phyloP scores from a whole-genome alignment of 306 rosid genomes.

The Cicer judaicum region DNA sequence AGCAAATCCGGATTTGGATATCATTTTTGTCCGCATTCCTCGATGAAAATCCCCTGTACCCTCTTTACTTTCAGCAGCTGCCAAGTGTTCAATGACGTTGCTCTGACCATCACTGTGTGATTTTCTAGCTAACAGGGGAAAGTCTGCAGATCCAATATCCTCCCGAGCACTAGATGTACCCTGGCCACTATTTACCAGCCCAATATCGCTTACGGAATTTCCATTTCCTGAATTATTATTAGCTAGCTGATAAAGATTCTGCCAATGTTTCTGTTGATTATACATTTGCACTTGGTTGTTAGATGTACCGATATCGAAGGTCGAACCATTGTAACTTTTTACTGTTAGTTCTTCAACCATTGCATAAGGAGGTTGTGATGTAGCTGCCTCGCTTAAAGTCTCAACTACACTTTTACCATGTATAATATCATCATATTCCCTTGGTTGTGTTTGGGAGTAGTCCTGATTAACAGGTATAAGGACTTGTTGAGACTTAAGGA shows the following conservation, averaged over 20 bases:
- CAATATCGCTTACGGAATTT: constrained; percentile 51
- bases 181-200: constrained; percentile 57
- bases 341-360: constrained; percentile 71
- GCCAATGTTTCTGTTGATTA: constrained; percentile 64
- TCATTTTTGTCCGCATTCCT: constrained; percentile 75
- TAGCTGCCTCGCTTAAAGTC: constrained; percentile 40
- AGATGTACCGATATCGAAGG: constrained; percentile 71
- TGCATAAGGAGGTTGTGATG: constrained; percentile 52
- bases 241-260: constrained; percentile 67
- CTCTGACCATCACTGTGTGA: constrained; percentile 54
- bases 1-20: constrained; percentile 88
- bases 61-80: constrained; percentile 56
- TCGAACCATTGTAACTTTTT: constrained; percentile 59
- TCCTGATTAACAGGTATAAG: constrained; percentile 37
- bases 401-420: constrained; percentile 53
- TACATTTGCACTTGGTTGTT: constrained; percentile 54
- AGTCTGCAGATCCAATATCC: constrained; percentile 57
- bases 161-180: constrained; percentile 54
- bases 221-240: constrained; percentile 70
- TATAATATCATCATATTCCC: constrained; percentile 49
- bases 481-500: constrained; percentile 57
- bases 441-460: constrained; percentile 31
- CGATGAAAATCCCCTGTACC: constrained; percentile 51
- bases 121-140: constrained; percentile 57
- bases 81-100: constrained; percentile 58